phyloP scores from a whole-genome alignment of 2,329 filamentous ascomycete species.

The Claviceps paspali region DNA sequence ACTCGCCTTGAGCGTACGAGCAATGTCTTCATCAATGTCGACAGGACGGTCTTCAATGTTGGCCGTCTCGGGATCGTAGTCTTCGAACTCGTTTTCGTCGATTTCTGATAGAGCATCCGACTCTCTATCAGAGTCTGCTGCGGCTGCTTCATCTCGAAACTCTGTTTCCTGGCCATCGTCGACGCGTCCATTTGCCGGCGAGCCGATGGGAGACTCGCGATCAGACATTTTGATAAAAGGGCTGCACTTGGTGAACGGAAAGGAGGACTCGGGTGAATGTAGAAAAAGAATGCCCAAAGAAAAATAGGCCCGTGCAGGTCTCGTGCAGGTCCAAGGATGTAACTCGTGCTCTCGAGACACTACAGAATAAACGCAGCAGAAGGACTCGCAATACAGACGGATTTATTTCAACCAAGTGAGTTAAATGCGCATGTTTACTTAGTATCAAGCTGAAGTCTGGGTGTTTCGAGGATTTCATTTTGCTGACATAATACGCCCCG shows the following conservation, averaged over 20 bases:
- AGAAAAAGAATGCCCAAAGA: not conserved
- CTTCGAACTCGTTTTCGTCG: slow-evolving; percentile 54
- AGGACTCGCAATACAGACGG: too few relatives aligned
- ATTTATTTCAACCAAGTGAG: too few relatives aligned
- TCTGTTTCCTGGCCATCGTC: slow-evolving; percentile 28
- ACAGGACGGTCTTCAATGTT: slow-evolving; percentile 48
- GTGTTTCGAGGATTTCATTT: not conserved
- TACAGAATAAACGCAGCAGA: too few relatives aligned
- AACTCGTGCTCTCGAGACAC: too few relatives aligned
- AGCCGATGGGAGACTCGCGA: slow-evolving; percentile 25
- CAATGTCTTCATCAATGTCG: slow-evolving; percentile 53
- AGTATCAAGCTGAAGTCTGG: too few relatives aligned
- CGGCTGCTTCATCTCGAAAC: slow-evolving; percentile 24
- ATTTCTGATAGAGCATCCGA: slow-evolving; percentile 51
- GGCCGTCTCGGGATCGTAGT: slow-evolving; percentile 50
- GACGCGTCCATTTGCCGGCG: slow-evolving; percentile 20
- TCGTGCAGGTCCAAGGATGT: not conserved
- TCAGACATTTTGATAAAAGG: slow-evolving; percentile 27
- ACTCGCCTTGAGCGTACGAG: slow-evolving; percentile 46
- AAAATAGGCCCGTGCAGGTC: not conserved
- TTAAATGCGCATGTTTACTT: too few relatives aligned
- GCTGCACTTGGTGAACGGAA: not conserved
- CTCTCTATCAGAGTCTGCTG: slow-evolving; percentile 35
- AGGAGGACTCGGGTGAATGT: not conserved
- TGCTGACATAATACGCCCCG: slow-evolving; percentile 16